phyloP scores from a whole-genome alignment of 495 filamentous ascomycete genomes.

The Collariella sp. region DNA sequence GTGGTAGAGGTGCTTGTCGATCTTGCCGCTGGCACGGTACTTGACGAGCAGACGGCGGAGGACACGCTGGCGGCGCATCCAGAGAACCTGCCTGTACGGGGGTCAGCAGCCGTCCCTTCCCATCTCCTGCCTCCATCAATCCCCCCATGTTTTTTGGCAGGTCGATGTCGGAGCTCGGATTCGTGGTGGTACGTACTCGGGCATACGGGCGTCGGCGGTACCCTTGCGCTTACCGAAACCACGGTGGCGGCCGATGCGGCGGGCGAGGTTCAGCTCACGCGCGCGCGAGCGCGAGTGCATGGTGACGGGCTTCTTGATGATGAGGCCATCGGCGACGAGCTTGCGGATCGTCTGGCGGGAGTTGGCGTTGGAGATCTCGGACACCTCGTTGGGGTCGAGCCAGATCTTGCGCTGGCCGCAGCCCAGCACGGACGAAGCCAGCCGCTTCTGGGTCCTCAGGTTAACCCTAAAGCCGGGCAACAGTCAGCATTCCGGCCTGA shows the following conservation, averaged over 20 bases:
- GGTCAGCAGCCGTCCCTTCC: slow-evolving; percentile 20
- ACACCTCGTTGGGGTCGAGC: slow-evolving; percentile 99
- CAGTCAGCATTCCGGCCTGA: slow-evolving; percentile 28
- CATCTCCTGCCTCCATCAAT: not conserved
- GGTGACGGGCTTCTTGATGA: slow-evolving; percentile 99
- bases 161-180: not conserved
- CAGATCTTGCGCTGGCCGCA: slow-evolving; percentile 99
- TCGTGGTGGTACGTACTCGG: slow-evolving; percentile 57
- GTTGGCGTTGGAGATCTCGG: slow-evolving; percentile 99
- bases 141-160: not conserved
- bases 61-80: slow-evolving; percentile 99
- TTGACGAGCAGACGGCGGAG: slow-evolving; percentile 98
- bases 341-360: slow-evolving; percentile 99
- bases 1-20: slow-evolving; percentile 99
- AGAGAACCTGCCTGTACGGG: slow-evolving; percentile 72
- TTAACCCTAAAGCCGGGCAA: slow-evolving; percentile 68
- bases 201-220: slow-evolving; percentile 99
- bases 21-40: slow-evolving; percentile 99
- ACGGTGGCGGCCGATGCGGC: slow-evolving; percentile 88
- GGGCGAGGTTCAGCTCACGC: slow-evolving; percentile 79
- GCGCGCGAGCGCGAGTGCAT: slow-evolving; percentile 98
- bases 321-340: slow-evolving; percentile 98
- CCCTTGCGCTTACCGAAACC: slow-evolving; percentile 99
- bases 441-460: slow-evolving; percentile 98
- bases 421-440: slow-evolving; percentile 94